Percentiles rank a stretch among this genome's conserved stretches.
Conservation (phyloP, 305 asterid species). For the Fraxinus albicans region DNA sequence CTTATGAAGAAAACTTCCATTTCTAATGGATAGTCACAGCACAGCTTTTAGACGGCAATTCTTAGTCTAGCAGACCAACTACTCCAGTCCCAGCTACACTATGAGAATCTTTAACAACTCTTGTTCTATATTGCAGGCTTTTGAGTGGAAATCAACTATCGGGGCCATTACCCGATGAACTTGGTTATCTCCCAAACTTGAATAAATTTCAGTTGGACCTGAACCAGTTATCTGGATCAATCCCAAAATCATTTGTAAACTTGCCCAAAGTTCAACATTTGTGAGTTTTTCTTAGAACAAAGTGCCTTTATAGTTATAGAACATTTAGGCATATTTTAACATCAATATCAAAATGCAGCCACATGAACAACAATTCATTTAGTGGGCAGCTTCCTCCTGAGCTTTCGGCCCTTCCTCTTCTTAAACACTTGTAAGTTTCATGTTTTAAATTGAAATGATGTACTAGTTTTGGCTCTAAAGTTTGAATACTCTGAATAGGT, state of each 20-base stretch:
- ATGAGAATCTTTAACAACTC: constrained; percentile 1
- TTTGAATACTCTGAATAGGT: constrained; percentile 2
- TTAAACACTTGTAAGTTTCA: constrained; percentile 58
- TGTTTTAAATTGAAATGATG: neutral
- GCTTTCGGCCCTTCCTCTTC: constrained; percentile 41
- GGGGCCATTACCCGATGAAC: constrained; percentile 66
- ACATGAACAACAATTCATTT: constrained; percentile 60
- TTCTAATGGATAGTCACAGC: neutral
- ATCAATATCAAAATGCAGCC: constrained; percentile 40
- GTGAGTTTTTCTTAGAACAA: constrained; percentile 30
- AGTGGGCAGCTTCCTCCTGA: constrained; percentile 66
- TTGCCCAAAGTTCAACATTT: constrained; percentile 48
- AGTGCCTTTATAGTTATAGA: neutral
- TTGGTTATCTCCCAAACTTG: constrained; percentile 59
- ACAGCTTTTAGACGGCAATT: neutral
- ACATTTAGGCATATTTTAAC: constrained; percentile 3
- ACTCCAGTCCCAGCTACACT: neutral
- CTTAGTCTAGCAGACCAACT: neutral
- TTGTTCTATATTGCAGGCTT: constrained; percentile 47
- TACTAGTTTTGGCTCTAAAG: neutral
- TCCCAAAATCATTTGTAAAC: constrained; percentile 59
- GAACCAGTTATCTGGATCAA: constrained; percentile 61
- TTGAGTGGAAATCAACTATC: constrained; percentile 63
- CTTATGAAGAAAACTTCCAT: neutral
- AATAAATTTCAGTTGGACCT: constrained; percentile 59